Base-by-base conservation (phyloP, 2,329 filamentous ascomycete species). In the Verticillium klebahnii region DNA sequence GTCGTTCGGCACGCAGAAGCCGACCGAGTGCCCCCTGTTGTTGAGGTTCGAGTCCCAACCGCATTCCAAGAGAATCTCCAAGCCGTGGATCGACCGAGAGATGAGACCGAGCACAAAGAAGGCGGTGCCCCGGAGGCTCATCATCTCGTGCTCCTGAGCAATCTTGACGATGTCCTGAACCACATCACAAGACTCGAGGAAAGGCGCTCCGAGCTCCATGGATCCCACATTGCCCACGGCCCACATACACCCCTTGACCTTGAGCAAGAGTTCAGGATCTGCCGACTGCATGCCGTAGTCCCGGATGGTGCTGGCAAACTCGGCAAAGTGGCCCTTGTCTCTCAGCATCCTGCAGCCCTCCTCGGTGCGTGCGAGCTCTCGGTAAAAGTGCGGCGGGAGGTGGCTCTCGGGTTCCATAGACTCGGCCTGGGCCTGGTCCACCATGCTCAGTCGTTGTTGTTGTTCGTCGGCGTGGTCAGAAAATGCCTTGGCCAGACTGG, bases 341-440 rank as follows among this genome's bases (percentile, higher is more conserved):
- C 90, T 88, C 6, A 99, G 82, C 0, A 99, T 81, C 71, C 89
- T 90, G 76, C 95, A 99, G 1, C 95, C 95, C 76, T 99, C 95
- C 61, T 89, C 85, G 0, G 95, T 99, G 15, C 95, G 88, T 0
- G 95, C 96, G 59, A 99, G 83, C 73, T 99, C 95, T 62, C 94
- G 87, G 72, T 99, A 99, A 75, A 99, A 99, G 75, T 99, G 95
- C 11, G 95, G 94, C n/a, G 95, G 95, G 1, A 98, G 92, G 63
- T 87, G 84, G 59, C 76, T 83, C 61, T 87, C 92, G 61, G 85
- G 82, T 58, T 78, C 82, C 54, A 86, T 84, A 8, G 80, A 78
- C 59, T 86, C 83, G 8, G 75, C 76, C 54, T 85, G 83, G 15
- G 78, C 84, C 68, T 83, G 86, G 64, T 81, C 87, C 72, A 81